Base-by-base conservation (phyloP, 2,329 filamentous ascomycete species). In the Colletotrichum sp. region DNA sequence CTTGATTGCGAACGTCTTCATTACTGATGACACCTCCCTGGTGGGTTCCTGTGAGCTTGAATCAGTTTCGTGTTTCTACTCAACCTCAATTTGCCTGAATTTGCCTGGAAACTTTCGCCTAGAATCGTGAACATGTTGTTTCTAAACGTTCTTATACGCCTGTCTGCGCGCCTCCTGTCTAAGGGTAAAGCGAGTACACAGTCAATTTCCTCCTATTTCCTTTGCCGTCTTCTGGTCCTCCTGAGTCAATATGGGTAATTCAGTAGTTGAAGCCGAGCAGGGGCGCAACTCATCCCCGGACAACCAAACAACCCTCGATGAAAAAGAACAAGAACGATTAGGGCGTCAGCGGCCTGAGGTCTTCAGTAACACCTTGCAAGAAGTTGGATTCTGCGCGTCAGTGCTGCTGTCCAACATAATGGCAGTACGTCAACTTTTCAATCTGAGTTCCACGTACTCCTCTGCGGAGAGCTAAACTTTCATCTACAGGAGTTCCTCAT, bases 361-460 rank as follows among this genome's bases (percentile, higher is more conserved):
- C 24, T 59, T 59, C 24, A 59, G 24, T 13, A 59, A 13, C 24
- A 59, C 24, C 3, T 28, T 28, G 24, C 55, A 59, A 26, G 55
- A 59, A 28, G 6, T 59, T 28, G 55, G 55, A 24, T 28, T 59
- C 55, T 28, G 55, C 55, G 55, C 55, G 16, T 59, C 55, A 24
- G 55, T 59, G 55, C 55, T 59, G 24, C 24, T 59, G 4, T 59
- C 55, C 24, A 59, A 59, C 7, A 59, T 59, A 8, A 59, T 59
- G 55, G 55, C 55, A 28, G 55, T 59, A 28, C 13, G 55, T 59
- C 16, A 28, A 16, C 9, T 3, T 59, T 16, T 9, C 8, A 28
- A 59, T 16, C 3, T 6, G 2, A 8, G 5, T 52, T 21, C 6
- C 8, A 3, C 8, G 15, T 16, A 59, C 55, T 26, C 0, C 24